Evolutionary conservation across 108 stramenopile species (phyloP), one percentile per base, ranked within the genome.

Genomic region (Seminavis robusta): DNA sequence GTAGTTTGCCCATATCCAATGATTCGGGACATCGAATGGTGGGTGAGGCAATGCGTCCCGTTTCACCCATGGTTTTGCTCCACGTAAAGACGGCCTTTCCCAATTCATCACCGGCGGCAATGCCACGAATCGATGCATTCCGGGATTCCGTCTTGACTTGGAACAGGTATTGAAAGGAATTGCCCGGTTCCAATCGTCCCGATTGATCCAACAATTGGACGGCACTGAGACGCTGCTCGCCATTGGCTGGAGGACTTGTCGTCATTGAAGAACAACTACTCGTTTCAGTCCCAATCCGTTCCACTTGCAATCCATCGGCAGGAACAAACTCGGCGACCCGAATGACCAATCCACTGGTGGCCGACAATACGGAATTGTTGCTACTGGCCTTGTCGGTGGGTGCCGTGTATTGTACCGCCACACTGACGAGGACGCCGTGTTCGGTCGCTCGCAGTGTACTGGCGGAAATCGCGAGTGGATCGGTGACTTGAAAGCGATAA

Each of bases 401-500:
- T 27, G 43, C 13, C 17, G 36, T 63, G 55, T 86, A 84, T 45
- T 84, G 76, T 11, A 92, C 65, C 5, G 66, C 46, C 16, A 92
- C 56, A 1, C 77, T 71, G 24, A 86, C 80, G 23, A 81, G 63
- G 52, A 86, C 88, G 10, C 56, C 58, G 10, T 52, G 61, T 36
- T 92, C 91, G 0, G 82, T 78, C 16, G 67, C 47, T 16, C 87
- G 68, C 27, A 65, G 50, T 0, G 74, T 73, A 10, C 33, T 30
- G 53, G 64, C 71, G n/a, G 52, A 33, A 7, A 88, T 74, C 17
- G 48, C 53, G 33, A 92, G 48, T 7, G 91, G 91, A 37, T 56
- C 59, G 9, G 80, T 59, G 7, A 92, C 91, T 49, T 84, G 81
- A 59, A 92, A 92, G 9, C 91, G 69, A 66, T 92, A 92, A 71